A percentile compares a stretch with the other conserved stretches of the same genome.
These are phyloP conservation scores for Carex cristatella DNA, from an alignment of 176 grass and related monocot species.

Conservation along the genomic window DNA sequence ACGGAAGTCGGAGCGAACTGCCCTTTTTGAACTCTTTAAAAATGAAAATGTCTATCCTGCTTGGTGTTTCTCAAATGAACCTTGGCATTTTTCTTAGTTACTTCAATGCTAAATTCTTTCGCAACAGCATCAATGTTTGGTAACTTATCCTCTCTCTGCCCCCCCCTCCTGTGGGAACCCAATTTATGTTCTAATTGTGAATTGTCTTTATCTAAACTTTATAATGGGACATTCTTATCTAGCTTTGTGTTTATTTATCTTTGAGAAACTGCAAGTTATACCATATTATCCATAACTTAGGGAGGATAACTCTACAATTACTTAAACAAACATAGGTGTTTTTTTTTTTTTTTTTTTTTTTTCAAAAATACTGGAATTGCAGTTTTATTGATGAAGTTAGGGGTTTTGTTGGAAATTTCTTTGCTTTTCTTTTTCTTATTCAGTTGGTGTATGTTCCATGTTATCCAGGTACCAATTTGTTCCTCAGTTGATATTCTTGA, in stretches of 20 bases:
- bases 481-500: constrained; percentile 92
- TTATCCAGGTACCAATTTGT: constrained; percentile 67
- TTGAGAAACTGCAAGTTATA: not conserved
- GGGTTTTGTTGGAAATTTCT: not conserved
- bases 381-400: not conserved
- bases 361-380: not conserved
- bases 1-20: constrained; percentile 77
- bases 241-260: not conserved
- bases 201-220: not conserved
- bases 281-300: not conserved
- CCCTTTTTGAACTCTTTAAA: constrained; percentile 91
- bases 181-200: not conserved
- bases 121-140: constrained; percentile 67
- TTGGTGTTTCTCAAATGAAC: constrained; percentile 98
- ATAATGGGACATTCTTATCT: not conserved
- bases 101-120: constrained; percentile 84
- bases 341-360: not conserved
- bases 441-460: not conserved
- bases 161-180: not conserved
- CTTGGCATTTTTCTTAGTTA: constrained; percentile 90
- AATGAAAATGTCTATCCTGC: constrained; percentile 99
- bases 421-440: not conserved
- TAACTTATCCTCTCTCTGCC: constrained; percentile 30
- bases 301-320: not conserved
- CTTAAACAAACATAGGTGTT: not conserved